Evolutionary conservation across 1,284 basidiomycete genomes (phyloP).

Genomic region (Anthracocystis panici-leucophaei): DNA sequence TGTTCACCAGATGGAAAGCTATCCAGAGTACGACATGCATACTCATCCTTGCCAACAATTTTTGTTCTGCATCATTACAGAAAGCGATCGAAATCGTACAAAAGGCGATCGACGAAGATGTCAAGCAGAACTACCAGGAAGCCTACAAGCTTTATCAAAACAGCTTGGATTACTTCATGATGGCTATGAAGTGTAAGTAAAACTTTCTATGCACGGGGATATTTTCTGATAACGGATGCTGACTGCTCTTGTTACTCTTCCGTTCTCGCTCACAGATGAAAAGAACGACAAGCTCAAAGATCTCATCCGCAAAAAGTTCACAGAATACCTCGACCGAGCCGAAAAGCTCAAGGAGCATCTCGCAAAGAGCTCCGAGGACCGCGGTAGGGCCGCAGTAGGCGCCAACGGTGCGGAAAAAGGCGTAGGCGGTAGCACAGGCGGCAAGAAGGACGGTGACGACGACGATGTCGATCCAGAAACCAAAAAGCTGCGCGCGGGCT

Average conservation of each 20-base stretch:
- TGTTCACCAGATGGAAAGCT: slow-evolving; percentile 16
- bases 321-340: slow-evolving; percentile 90
- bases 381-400: slow-evolving; percentile 81
- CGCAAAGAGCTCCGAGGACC: slow-evolving; percentile 76
- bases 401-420: slow-evolving; percentile 77
- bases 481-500: slow-evolving; percentile 91
- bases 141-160: slow-evolving; percentile 91
- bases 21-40: too few relatives aligned
- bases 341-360: slow-evolving; percentile 85
- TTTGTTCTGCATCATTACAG: too few relatives aligned
- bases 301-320: slow-evolving; percentile 88
- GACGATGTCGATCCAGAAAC: slow-evolving; percentile 89
- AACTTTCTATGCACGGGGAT: too few relatives aligned
- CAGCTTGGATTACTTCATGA: slow-evolving; percentile 97
- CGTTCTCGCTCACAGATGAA: slow-evolving; percentile 73
- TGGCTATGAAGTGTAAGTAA: slow-evolving; percentile 77
- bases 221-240: too few relatives aligned
- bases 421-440: slow-evolving; percentile 76
- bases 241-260: too few relatives aligned
- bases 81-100: slow-evolving; percentile 95
- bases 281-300: slow-evolving; percentile 93
- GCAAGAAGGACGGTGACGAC: slow-evolving; percentile 78
- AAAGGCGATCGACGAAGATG: slow-evolving; percentile 93
- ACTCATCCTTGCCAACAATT: too few relatives aligned
- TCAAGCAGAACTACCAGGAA: slow-evolving; percentile 91